Evolutionary conservation across 768 basidiomycete species (phyloP), one percentile per base, ranked within the genome.

Genomic region (Collybiopsis confluens): DNA sequence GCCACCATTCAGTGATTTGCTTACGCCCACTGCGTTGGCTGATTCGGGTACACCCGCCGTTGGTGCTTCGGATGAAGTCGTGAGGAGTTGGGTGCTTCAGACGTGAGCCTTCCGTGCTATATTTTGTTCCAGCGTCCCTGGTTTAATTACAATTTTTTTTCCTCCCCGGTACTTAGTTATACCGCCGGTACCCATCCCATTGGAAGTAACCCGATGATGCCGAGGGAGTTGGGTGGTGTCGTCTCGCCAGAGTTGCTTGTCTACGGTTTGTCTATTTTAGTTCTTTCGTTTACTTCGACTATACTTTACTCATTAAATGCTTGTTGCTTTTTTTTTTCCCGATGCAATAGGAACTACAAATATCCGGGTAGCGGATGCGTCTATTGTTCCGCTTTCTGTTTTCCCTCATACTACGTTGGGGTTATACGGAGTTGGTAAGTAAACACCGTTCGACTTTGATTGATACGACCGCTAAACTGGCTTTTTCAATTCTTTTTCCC

Each of bases 361-460:
- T 45, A 56, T 69, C 4, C 60, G 65, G 10, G 61, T 69, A 8
- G 63, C 65, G 15, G 67, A 67, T 49, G 65, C 67, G n/a, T 60
- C 58, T 13, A 56, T 68, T 30, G 37, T 67, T 20, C 68, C 67
- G 9, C 38, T 66, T 27, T 65, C 65, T 3, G 47, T 67, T 26
- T 58, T 61, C 46, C 59, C 60, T 11, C 62, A 64, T 30, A 54
- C 64, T 24, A 60, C 59, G 13, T 58, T 65, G 51, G 64, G 68
- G 42, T 55, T 67, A 28, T 68, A 64, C 47, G 64, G 61, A 11
- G 47, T 48, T 13, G 30, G 30, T 33, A 5, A 33, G 30, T 33
- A 13, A n/a, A n/a, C n/a, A n/a, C n/a, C n/a, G n/a, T n/a, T n/a
- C n/a, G n/a, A n/a, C n/a, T n/a, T n/a, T n/a, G n/a, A n/a, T n/a